Base-by-base conservation (phyloP, 2,329 filamentous ascomycete species). In the Cladosporium cucumerinum region DNA sequence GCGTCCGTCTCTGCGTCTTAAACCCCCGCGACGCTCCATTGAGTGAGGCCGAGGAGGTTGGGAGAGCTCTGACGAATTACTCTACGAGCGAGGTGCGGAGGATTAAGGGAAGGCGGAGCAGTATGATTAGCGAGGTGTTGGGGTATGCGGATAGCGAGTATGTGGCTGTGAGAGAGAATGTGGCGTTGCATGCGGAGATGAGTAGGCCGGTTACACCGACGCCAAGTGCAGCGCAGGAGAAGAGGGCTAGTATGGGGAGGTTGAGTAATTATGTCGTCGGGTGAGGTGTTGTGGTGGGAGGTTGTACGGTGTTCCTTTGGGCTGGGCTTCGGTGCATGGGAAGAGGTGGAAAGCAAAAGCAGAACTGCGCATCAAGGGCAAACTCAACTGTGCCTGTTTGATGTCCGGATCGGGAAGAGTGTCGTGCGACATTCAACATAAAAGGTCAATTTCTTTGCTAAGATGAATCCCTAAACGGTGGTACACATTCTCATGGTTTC, bases 121-220 rank as follows among this genome's bases (percentile, higher is more conserved):
- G 84, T 6, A 90, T 97, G 75, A 97, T 99, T 68, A 83, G 88
- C 57, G 83, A 85, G 11, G 81, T 95, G 52, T 80, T 99, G 34
- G 95, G 94, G 3, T 99, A 97, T 78, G 92, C 92, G 23, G 93
- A 97, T 76, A 96, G 90, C 73, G 93, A 98, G 78, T 97, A 98
- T 78, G 90, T 98, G 48, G 93, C 93, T 11, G 83, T 95, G 73
- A 84, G 93, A 68, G 92, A 96, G 77, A 94, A 96, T 71, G 89
- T 97, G 67, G 92, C 91, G 52, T 87, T 97, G 70, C 89, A 90
- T 65, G 65, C 69, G 32, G 71, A 74, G 66, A 69, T 69, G 23
- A 72, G 71, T 58, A 66, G 73, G 36, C 73, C 73, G 2, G 71
- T 70, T 1, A 74, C 73, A 34, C 73, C 73, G 14, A 68, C 65